Percentiles rank a stretch among this genome's conserved stretches.
Conservation (phyloP, 345 rosid species). For the Carallia pectinifolia region DNA sequence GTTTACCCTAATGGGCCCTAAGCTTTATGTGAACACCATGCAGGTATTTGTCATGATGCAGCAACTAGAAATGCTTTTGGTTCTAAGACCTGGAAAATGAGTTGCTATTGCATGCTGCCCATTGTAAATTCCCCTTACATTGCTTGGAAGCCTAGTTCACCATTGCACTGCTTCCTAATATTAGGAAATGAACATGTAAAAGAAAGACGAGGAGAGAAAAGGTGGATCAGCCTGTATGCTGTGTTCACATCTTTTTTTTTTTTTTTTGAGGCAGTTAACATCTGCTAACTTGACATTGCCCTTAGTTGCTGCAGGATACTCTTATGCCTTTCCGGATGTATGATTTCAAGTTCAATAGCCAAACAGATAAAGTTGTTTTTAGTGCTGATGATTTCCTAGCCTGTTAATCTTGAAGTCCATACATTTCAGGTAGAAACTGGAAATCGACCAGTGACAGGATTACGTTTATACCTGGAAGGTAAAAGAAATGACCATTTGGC, state of each 20-base stretch:
- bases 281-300: not conserved
- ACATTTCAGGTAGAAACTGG: constrained; percentile 67
- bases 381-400: constrained; percentile 7
- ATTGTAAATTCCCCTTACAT: not conserved
- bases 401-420: constrained; percentile 4
- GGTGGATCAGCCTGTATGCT: too few species aligned
- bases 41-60: constrained; percentile 40
- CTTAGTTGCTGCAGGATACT: not conserved
- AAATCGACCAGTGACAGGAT: constrained; percentile 80
- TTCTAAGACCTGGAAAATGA: constrained; percentile 4
- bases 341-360: not conserved
- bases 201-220: too few species aligned
- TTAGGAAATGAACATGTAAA: too few species aligned
- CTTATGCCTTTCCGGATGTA: not conserved
- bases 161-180: too few species aligned
- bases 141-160: too few species aligned
- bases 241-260: not conserved
- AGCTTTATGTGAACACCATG: constrained; percentile 71
- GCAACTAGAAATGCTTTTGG: constrained; percentile 4
- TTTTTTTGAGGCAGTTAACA: not conserved
- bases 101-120: not conserved
- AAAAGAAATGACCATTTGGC: constrained; percentile 86
- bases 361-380: not conserved
- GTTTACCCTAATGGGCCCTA: constrained; percentile 89
- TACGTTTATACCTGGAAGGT: constrained; percentile 88